These are phyloP conservation scores for Trametes sanguinea DNA, from an alignment of 768 basidiomycete species.

Conservation along the genomic window DNA sequence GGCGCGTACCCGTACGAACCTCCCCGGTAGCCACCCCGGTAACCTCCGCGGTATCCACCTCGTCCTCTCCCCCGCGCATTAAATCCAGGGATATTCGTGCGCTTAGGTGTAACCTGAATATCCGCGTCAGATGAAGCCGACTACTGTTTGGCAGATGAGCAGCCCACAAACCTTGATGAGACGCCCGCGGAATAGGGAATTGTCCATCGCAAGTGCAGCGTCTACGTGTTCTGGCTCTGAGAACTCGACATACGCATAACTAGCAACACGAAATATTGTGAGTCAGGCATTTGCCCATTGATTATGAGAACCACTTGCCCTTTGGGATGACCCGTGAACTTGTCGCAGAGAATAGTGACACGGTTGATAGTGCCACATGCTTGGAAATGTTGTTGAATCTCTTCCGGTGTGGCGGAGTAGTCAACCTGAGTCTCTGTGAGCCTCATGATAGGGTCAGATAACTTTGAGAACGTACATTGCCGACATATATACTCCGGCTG, in stretches of 20 bases:
- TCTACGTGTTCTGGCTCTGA: slow-evolving; percentile 90
- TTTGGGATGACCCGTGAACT: slow-evolving; percentile 99
- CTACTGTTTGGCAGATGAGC: not conserved
- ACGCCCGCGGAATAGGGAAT: slow-evolving; percentile 92
- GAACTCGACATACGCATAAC: slow-evolving; percentile 99
- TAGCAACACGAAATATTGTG: slow-evolving; percentile 35
- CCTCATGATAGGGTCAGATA: not conserved
- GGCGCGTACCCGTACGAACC: slow-evolving; percentile 59
- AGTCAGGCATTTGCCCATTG: not conserved
- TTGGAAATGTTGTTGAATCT: slow-evolving; percentile 96
- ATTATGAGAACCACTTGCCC: slow-evolving; percentile 55
- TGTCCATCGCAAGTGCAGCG: slow-evolving; percentile 90
- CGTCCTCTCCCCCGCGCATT: slow-evolving; percentile 75
- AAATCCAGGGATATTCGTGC: slow-evolving; percentile 95
- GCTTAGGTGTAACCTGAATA: slow-evolving; percentile 85
- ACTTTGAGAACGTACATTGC: slow-evolving; percentile 62
- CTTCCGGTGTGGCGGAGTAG: slow-evolving; percentile 95
- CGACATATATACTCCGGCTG: slow-evolving; percentile 87
- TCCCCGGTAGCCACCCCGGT: slow-evolving; percentile 61
- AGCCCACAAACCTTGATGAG: slow-evolving; percentile 78
- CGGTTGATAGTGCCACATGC: slow-evolving; percentile 98
- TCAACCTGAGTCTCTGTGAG: slow-evolving; percentile 70
- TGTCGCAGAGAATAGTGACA: slow-evolving; percentile 98
- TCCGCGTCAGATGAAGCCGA: not conserved
- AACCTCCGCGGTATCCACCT: slow-evolving; percentile 46